These are phyloP conservation scores for Trichoderma reesei DNA, from an alignment of 495 filamentous ascomycete species.

Conservation along the genomic window DNA sequence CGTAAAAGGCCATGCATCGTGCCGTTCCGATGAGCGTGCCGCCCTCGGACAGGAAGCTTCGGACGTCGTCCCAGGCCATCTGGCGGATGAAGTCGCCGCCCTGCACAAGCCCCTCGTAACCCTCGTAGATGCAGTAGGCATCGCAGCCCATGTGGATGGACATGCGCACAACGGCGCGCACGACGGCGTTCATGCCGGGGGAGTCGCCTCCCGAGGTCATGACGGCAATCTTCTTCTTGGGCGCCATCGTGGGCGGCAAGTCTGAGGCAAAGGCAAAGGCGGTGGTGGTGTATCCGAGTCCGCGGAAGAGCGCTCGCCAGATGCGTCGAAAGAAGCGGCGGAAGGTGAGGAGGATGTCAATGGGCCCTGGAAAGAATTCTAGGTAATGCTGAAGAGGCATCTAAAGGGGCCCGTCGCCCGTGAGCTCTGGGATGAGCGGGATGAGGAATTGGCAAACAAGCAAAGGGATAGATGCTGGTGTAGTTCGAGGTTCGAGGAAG, in stretches of 20 bases:
- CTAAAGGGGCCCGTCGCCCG: slow-evolving; percentile 4
- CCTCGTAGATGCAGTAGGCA: slow-evolving; percentile 84
- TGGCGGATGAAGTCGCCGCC: slow-evolving; percentile 80
- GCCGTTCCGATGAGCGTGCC: slow-evolving; percentile 97
- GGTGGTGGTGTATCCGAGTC: slow-evolving; percentile 1
- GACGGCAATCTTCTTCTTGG: slow-evolving; percentile 76
- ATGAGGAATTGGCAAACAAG: background rate
- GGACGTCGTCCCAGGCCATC: slow-evolving; percentile 89
- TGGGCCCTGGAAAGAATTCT: slow-evolving; percentile 8
- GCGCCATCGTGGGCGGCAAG: slow-evolving; percentile 23
- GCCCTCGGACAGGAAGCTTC: slow-evolving; percentile 87
- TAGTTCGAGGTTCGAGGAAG: no score
- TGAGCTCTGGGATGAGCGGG: background rate
- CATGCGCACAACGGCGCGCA: slow-evolving; percentile 90
- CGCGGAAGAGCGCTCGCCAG: slow-evolving; percentile 8
- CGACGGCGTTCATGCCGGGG: slow-evolving; percentile 94
- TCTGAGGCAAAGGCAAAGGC: background rate
- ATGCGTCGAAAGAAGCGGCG: background rate
- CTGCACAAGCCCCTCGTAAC: slow-evolving; percentile 89
- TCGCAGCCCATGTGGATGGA: slow-evolving; percentile 79
- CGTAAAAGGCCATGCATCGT: slow-evolving; percentile 78
- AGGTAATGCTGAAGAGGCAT: slow-evolving; percentile 9
- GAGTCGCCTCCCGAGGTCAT: slow-evolving; percentile 98
- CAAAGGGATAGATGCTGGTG: background rate
- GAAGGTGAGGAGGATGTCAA: slow-evolving; percentile 12